Conservation (phyloP, 2,329 filamentous ascomycete species). For the Rugonectria rugulosa region DNA sequence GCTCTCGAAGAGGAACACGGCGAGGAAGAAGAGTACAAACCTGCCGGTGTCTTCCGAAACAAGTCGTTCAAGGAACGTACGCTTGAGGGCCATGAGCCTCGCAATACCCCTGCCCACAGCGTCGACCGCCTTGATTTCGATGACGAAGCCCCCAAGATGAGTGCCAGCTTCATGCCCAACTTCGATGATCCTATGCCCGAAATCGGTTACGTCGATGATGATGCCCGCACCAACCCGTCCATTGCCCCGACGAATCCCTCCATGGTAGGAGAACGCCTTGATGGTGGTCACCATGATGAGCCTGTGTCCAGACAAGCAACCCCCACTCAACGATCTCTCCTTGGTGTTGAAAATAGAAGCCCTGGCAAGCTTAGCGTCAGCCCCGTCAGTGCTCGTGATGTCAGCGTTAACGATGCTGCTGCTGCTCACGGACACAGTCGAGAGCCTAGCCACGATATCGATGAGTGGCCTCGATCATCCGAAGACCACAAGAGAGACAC, state of each 20-base stretch:
- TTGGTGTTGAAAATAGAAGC: slow-evolving; percentile 39
- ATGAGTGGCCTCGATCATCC: slow-evolving; percentile 70
- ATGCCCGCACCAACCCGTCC: slow-evolving; percentile 86
- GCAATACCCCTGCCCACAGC: slow-evolving; percentile 65
- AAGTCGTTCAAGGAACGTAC: slow-evolving; percentile 73
- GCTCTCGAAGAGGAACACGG: slow-evolving; percentile 39
- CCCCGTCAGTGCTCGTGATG: slow-evolving; percentile 38
- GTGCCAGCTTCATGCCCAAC: slow-evolving; percentile 74
- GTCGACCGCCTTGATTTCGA: slow-evolving; percentile 62
- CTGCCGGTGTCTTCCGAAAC: slow-evolving; percentile 64
- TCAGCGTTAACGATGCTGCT: slow-evolving; percentile 51
- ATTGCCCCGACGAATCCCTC: slow-evolving; percentile 10
- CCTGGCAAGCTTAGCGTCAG: slow-evolving; percentile 44
- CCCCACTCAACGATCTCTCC: slow-evolving; percentile 48
- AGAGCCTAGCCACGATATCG: slow-evolving; percentile 64
- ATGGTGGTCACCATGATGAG: slow-evolving; percentile 53
- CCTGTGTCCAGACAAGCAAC: slow-evolving; percentile 65
- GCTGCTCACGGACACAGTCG: slow-evolving; percentile 54
- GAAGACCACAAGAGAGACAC: slow-evolving; percentile 72
- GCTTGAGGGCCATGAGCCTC: slow-evolving; percentile 61
- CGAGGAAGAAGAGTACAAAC: slow-evolving; percentile 50
- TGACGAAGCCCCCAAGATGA: slow-evolving; percentile 63
- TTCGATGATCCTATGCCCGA: slow-evolving; percentile 77
- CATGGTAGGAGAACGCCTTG: slow-evolving; percentile 77
- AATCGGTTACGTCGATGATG: slow-evolving; percentile 72